Conservation (phyloP, 1,284 basidiomycete species). For the Clitocybe nebularis region DNA sequence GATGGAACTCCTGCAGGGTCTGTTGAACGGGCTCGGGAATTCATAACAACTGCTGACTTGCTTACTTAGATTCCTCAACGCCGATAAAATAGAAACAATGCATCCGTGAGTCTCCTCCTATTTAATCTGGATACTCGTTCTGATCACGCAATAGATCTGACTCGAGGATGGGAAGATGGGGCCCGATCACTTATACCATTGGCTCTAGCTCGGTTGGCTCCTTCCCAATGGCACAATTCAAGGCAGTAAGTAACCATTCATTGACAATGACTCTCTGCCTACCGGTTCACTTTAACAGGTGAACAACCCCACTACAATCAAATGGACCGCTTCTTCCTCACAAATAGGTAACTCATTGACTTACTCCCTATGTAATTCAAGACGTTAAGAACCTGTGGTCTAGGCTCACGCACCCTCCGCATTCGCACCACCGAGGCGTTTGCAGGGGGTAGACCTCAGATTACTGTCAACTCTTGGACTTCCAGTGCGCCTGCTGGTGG, state of each 20-base stretch:
- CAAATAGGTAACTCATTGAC: constrained; percentile 30
- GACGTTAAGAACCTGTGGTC: too few species aligned
- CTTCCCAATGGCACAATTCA: constrained; percentile 47
- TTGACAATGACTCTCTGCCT: neutral
- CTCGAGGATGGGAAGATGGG: constrained; percentile 42
- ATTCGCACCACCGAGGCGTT: constrained; percentile 44
- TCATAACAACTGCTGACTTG: neutral
- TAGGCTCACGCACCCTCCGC: constrained; percentile 40
- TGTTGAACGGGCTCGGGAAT: constrained; percentile 3
- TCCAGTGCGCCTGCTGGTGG: constrained; percentile 35
- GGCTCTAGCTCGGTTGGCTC: constrained; percentile 32
- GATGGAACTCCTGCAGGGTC: constrained; percentile 42
- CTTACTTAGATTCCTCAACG: constrained; percentile 36
- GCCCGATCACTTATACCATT: constrained; percentile 39
- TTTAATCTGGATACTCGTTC: neutral
- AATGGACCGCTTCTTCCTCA: constrained; percentile 37
- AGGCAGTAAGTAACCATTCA: constrained; percentile 21
- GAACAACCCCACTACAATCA: constrained; percentile 41
- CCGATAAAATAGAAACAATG: constrained; percentile 47
- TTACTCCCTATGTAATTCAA: neutral
- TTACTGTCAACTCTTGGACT: constrained; percentile 39
- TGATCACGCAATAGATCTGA: constrained; percentile 29
- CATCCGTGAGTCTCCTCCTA: constrained; percentile 32
- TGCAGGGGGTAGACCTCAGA: constrained; percentile 40
- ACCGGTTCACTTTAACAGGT: constrained; percentile 22